Conservation (phyloP, 805 yeast species). For the Kuraishia cidri region DNA sequence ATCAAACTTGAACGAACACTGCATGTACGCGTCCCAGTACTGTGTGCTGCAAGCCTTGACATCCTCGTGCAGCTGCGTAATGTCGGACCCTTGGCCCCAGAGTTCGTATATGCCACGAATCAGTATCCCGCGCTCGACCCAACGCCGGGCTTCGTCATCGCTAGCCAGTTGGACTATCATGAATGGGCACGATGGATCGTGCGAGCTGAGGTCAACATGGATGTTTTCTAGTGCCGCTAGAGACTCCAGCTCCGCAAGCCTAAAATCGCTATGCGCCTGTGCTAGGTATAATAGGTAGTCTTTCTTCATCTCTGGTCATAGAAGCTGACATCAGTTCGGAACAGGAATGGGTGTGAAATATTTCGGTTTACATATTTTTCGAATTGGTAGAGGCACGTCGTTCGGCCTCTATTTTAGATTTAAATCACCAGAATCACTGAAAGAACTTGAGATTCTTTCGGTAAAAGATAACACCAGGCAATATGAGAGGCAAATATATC, state of each 20-base stretch:
- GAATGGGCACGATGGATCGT: slow-evolving; percentile 60
- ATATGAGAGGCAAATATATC: no score
- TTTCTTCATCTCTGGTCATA: slow-evolving; percentile 24
- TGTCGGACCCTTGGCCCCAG: slow-evolving; percentile 63
- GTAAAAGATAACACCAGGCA: no score
- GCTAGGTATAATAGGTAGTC: slow-evolving; percentile 77
- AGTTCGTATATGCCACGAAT: slow-evolving; percentile 73
- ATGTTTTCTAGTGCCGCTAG: slow-evolving; percentile 60
- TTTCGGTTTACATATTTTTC: not conserved
- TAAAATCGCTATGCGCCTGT: slow-evolving; percentile 71
- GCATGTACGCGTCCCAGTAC: slow-evolving; percentile 24
- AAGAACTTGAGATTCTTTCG: no score
- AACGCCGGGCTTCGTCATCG: slow-evolving; percentile 57
- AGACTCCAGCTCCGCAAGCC: slow-evolving; percentile 78
- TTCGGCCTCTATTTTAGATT: no score
- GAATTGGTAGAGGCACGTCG: no score
- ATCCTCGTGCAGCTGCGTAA: slow-evolving; percentile 49
- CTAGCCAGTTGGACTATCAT: slow-evolving; percentile 54
- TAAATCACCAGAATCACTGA: not conserved
- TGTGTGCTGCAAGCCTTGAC: slow-evolving; percentile 21
- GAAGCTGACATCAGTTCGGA: not conserved
- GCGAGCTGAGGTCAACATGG: slow-evolving; percentile 47
- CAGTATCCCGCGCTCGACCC: slow-evolving; percentile 61
- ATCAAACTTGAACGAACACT: slow-evolving; percentile 69
- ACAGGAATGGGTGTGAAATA: not conserved